phyloP scores from a whole-genome alignment of 2,329 filamentous ascomycete genomes.

The Diaporthe aspalathi region DNA sequence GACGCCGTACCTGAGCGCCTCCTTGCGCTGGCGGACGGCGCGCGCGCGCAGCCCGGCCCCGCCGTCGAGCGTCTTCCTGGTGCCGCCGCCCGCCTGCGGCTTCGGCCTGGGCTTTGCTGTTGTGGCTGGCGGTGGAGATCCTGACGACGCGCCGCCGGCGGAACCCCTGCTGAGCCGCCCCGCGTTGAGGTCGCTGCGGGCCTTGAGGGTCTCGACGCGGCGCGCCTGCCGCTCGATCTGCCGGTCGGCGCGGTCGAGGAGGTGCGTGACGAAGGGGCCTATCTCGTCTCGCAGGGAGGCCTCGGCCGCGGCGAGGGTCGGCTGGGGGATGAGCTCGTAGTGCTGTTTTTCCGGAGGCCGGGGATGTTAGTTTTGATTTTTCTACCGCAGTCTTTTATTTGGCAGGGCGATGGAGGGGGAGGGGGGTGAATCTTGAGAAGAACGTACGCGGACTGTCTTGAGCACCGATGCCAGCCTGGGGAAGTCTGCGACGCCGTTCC shows the following conservation, averaged over 20 bases:
- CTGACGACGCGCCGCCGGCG: neutral
- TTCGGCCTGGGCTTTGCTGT: constrained; percentile 39
- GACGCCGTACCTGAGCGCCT: constrained; percentile 86
- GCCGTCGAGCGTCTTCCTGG: constrained; percentile 59
- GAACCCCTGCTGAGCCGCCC: constrained; percentile 63
- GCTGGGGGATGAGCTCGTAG: constrained; percentile 91
- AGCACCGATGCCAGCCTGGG: constrained; percentile 66
- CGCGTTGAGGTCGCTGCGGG: constrained; percentile 84
- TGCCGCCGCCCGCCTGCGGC: constrained; percentile 27
- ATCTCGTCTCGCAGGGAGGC: constrained; percentile 88
- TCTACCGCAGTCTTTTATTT: no score
- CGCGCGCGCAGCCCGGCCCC: constrained; percentile 63
- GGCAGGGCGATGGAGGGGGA: constrained; percentile 3
- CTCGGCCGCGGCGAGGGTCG: constrained; percentile 84
- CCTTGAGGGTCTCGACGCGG: constrained; percentile 85
- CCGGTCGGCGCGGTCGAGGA: constrained; percentile 84
- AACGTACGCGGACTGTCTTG: constrained; percentile 66
- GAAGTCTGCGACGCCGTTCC: constrained; percentile 67
- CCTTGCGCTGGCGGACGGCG: constrained; percentile 82
- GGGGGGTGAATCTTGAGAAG: constrained; percentile 13
- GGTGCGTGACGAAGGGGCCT: constrained; percentile 82
- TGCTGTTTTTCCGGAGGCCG: constrained; percentile 64
- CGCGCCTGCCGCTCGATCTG: constrained; percentile 86
- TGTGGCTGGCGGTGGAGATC: neutral
- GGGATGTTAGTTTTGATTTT: no score